phyloP scores from a whole-genome alignment of 2,329 filamentous ascomycete genomes.

The Aspergillus hiratsukae region DNA sequence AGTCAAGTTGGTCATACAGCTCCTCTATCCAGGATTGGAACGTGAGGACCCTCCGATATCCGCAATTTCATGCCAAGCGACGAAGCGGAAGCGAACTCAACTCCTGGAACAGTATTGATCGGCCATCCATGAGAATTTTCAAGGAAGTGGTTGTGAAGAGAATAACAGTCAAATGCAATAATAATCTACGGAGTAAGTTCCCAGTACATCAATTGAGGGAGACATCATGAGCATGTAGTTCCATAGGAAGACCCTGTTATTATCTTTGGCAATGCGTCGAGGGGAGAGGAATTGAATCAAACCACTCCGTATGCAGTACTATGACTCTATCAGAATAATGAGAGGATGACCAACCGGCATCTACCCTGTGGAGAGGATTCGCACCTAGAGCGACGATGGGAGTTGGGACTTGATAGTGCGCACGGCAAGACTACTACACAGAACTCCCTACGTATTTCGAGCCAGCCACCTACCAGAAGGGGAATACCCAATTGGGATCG shows the following conservation, averaged over 20 bases:
- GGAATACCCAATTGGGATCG: background rate
- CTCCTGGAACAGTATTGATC: background rate
- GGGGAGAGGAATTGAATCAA: too few relatives aligned
- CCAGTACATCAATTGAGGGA: too few relatives aligned
- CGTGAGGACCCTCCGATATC: constrained; percentile 1
- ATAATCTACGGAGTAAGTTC: too few relatives aligned
- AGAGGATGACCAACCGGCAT: too few relatives aligned
- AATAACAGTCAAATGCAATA: background rate
- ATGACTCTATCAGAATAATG: background rate
- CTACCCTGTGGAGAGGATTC: background rate
- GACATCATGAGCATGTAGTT: too few relatives aligned
- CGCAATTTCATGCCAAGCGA: background rate
- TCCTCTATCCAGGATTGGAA: background rate
- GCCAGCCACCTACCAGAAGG: background rate
- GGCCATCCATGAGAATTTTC: background rate
- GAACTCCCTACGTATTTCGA: background rate
- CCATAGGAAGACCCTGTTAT: too few relatives aligned
- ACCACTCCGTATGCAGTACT: background rate
- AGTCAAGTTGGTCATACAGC: background rate
- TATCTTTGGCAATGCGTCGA: too few relatives aligned
- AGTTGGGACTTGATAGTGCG: too few relatives aligned
- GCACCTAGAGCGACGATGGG: too few relatives aligned
- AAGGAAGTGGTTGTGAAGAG: background rate
- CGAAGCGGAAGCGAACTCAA: background rate
- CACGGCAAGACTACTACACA: too few relatives aligned